Conservation (phyloP, 2,329 filamentous ascomycete species). For the Hawksworthiomyces lignivorus region DNA sequence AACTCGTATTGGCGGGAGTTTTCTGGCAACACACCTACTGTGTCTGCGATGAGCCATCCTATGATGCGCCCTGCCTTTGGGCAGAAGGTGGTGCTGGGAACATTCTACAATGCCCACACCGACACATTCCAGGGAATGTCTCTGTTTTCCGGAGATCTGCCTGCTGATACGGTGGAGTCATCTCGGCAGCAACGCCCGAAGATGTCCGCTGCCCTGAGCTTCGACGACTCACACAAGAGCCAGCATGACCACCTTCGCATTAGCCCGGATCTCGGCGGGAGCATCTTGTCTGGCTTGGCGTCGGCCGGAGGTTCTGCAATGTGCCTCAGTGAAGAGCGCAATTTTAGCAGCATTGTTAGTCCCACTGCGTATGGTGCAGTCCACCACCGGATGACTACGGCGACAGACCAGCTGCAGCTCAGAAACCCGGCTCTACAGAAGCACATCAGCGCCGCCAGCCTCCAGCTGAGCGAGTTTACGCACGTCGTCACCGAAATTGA, state of each 20-base stretch:
- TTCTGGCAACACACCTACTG: too few species aligned
- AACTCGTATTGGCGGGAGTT: too few species aligned
- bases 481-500: slow-evolving; percentile 6
- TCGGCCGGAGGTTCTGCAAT: background rate
- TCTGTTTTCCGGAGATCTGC: background rate
- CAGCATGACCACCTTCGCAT: background rate
- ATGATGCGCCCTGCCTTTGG: slow-evolving; percentile 7
- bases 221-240: background rate
- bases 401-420: background rate
- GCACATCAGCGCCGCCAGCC: background rate
- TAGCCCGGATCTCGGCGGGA: background rate
- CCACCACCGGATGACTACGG: background rate
- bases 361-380: background rate
- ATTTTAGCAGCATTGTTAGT: background rate
- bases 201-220: background rate
- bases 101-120: slow-evolving; percentile 9
- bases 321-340: background rate
- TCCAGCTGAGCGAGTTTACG: background rate
- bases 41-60: background rate
- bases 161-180: background rate
- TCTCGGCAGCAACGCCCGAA: background rate
- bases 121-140: slow-evolving; percentile 8
- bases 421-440: background rate
- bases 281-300: slow-evolving; percentile 3
- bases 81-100: slow-evolving; percentile 6